Evolutionary conservation across 2,329 filamentous ascomycete species (phyloP).

Genomic region (Ascochyta koolunga): DNA sequence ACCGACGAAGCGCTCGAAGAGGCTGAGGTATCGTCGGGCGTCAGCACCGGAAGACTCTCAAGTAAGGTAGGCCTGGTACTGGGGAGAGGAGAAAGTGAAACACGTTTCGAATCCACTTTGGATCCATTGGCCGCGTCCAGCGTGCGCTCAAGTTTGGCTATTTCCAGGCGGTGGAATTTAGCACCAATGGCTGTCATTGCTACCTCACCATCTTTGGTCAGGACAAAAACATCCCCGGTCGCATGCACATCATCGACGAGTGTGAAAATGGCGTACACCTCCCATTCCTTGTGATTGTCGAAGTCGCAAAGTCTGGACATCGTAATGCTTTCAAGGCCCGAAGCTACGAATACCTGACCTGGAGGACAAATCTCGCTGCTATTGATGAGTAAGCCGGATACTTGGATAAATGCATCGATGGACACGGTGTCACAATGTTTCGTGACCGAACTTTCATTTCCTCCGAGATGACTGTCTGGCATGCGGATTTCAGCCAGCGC

Average conservation of each 20-base stretch:
- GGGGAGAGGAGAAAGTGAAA: too few relatives aligned
- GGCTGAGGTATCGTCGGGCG: too few relatives aligned
- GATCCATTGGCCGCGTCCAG: slow-evolving; percentile 1
- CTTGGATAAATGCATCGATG: slow-evolving; percentile 26
- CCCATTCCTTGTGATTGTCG: slow-evolving; percentile 12
- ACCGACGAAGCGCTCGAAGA: too few relatives aligned
- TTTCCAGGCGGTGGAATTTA: slow-evolving; percentile 20
- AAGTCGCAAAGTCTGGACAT: slow-evolving; percentile 15
- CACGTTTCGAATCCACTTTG: too few relatives aligned
- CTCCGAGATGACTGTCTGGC: slow-evolving; percentile 9
- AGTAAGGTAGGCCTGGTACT: too few relatives aligned
- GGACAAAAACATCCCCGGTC: slow-evolving; percentile 22
- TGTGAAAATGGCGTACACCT: background rate
- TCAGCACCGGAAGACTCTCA: too few relatives aligned
- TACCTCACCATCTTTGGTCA: slow-evolving; percentile 1
- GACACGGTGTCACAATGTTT: slow-evolving; percentile 21
- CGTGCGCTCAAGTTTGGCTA: slow-evolving; percentile 17
- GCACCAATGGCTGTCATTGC: slow-evolving; percentile 16
- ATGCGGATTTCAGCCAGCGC: slow-evolving; percentile 18
- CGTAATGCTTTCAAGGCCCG: slow-evolving; percentile 20
- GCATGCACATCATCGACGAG: slow-evolving; percentile 3
- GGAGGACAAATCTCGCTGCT: slow-evolving; percentile 16
- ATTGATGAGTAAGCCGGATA: slow-evolving; percentile 26
- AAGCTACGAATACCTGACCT: slow-evolving; percentile 22
- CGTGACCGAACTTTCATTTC: slow-evolving; percentile 18